Evolutionary conservation across 2,329 filamentous ascomycete species (phyloP).

Genomic region (Colletotrichum sublineola): DNA sequence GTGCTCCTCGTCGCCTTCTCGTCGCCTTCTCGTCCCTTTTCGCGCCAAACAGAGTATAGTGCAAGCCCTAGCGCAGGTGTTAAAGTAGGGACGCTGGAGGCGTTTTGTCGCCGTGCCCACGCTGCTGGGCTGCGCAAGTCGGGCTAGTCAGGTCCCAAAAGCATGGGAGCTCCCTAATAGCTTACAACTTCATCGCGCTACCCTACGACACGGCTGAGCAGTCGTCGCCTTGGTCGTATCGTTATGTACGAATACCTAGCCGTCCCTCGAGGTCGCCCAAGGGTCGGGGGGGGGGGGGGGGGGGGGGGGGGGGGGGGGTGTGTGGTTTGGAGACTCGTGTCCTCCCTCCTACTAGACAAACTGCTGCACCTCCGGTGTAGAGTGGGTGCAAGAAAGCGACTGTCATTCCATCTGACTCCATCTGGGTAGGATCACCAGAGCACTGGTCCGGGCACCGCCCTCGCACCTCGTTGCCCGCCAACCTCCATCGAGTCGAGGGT

Average conservation of each 20-base stretch:
- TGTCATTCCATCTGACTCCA: constrained; percentile 29
- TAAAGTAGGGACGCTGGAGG: constrained; percentile 22
- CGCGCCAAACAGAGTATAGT: constrained; percentile 12
- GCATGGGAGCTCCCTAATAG: background rate
- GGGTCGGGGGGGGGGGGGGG: constrained; percentile 2
- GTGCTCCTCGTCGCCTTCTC: constrained; percentile 4
- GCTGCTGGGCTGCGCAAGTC: constrained; percentile 36
- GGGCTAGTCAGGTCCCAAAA: constrained; percentile 12
- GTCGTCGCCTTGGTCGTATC: background rate
- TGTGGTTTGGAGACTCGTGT: constrained; percentile 1
- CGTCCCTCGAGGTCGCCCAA: constrained; percentile 11
- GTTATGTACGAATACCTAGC: background rate
- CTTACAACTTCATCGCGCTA: constrained; percentile 1
- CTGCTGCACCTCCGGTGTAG: constrained; percentile 14
- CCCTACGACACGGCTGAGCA: background rate
- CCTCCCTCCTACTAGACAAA: constrained; percentile 1
- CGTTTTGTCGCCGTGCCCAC: constrained; percentile 24
- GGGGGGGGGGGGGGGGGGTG: background rate
- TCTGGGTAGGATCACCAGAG: constrained; percentile 38
- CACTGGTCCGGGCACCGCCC: constrained; percentile 39
- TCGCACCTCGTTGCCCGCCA: constrained; percentile 33
- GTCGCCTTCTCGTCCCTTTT: background rate
- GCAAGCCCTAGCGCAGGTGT: constrained; percentile 31
- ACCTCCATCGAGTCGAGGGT: constrained; percentile 29
- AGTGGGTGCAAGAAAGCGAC: constrained; percentile 27